Percentiles rank a stretch among this genome's conserved stretches.
phyloP scores from a whole-genome alignment of 257 asterid genomes.

The Solanum lignicaule region DNA sequence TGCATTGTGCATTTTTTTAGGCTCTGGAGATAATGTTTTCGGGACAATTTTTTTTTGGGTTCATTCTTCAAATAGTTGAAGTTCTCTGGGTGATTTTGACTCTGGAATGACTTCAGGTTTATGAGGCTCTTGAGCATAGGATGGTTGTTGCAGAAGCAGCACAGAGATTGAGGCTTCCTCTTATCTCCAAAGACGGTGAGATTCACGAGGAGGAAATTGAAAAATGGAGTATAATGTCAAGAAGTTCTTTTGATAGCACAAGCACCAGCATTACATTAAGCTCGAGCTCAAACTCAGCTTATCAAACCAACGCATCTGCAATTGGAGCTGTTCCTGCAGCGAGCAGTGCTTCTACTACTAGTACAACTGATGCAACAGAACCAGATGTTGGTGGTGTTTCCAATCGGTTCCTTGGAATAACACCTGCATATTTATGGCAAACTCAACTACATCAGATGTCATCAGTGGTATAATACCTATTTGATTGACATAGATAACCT shows the following conservation, averaged over 20 bases:
- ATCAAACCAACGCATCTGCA: slow-evolving; percentile 41
- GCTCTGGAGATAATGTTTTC: neutral
- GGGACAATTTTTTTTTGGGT: neutral
- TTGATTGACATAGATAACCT: neutral
- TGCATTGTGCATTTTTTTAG: neutral
- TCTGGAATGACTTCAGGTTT: slow-evolving; percentile 36
- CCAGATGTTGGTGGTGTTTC: slow-evolving; percentile 97
- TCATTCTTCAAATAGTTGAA: neutral
- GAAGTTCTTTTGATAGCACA: slow-evolving; percentile 85
- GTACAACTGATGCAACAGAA: slow-evolving; percentile 60
- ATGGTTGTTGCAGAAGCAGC: slow-evolving; percentile 86
- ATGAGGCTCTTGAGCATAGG: slow-evolving; percentile 67
- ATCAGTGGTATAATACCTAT: slow-evolving; percentile 45
- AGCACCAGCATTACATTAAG: slow-evolving; percentile 61
- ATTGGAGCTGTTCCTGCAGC: slow-evolving; percentile 34
- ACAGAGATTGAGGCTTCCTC: slow-evolving; percentile 92
- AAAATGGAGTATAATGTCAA: slow-evolving; percentile 68
- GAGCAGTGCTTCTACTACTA: slow-evolving; percentile 19
- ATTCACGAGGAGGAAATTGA: slow-evolving; percentile 90
- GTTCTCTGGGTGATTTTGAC: neutral
- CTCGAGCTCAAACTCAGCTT: slow-evolving; percentile 73
- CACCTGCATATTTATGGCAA: slow-evolving; percentile 88
- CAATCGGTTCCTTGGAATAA: slow-evolving; percentile 86
- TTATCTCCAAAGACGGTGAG: slow-evolving; percentile 87
- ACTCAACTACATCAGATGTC: slow-evolving; percentile 65